These are phyloP conservation scores for Solanum bulbocastanum DNA, from an alignment of 257 asterid species.

Conservation along the genomic window DNA sequence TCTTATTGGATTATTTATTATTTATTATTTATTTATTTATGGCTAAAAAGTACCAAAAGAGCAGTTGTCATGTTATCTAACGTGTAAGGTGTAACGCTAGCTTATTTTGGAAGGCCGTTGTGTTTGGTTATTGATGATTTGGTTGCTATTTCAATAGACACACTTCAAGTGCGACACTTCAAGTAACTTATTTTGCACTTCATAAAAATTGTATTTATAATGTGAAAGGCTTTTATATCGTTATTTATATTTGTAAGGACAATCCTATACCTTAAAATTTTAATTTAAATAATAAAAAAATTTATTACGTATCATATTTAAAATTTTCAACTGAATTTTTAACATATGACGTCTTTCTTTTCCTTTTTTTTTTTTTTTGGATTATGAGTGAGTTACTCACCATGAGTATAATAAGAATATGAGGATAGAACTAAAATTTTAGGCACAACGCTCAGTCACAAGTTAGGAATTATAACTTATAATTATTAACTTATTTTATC, in stretches of 20 bases:
- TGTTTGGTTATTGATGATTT: neutral
- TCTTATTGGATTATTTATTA: neutral
- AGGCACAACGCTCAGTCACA: neutral
- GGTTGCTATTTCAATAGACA: neutral
- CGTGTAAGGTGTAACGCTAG: neutral
- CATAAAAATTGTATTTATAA: neutral
- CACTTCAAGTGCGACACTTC: neutral
- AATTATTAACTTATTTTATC: too few species aligned
- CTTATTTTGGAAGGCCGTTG: neutral
- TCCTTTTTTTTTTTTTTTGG: neutral
- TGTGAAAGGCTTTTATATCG: neutral
- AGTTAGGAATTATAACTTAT: neutral
- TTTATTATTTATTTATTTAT: neutral
- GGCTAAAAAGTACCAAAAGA: neutral
- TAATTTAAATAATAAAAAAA: too few species aligned
- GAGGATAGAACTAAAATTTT: neutral
- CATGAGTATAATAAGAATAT: too few species aligned
- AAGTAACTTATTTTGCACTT: neutral
- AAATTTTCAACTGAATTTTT: neutral
- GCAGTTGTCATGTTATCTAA: neutral
- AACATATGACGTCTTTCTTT: too few species aligned
- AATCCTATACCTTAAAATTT: rapidly evolving
- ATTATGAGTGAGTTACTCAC: neutral
- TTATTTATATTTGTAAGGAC: neutral
- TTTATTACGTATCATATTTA: neutral